Evolutionary conservation across 257 asterid genomes (phyloP).

Genomic region (Lycium barbarum): DNA sequence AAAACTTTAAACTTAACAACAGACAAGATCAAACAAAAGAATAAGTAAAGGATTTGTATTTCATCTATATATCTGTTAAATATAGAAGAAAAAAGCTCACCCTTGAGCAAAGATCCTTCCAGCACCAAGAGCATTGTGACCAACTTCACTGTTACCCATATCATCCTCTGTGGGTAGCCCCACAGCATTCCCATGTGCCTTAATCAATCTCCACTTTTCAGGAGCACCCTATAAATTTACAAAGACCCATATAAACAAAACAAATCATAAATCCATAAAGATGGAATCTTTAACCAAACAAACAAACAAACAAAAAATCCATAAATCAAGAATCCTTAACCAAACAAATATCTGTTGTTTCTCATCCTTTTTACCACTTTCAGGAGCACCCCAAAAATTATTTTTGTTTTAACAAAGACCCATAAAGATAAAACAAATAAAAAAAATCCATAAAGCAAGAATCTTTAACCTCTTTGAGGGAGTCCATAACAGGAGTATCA

Average conservation of each 20-base stretch:
- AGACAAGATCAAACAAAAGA: background rate
- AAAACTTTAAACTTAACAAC: background rate
- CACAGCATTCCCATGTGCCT: constrained; percentile 93
- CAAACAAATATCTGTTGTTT: background rate
- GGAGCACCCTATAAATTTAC: constrained; percentile 78
- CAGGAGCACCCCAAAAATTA: too few species aligned
- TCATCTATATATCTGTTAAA: background rate
- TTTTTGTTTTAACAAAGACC: too few species aligned
- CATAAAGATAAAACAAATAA: too few species aligned
- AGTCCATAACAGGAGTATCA: constrained; percentile 96
- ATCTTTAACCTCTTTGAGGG: constrained; percentile 69
- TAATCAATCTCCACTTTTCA: constrained; percentile 92
- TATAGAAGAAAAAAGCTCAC: constrained; percentile 46
- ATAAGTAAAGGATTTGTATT: background rate
- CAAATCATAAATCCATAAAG: constrained; percentile 8
- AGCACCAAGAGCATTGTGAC: constrained; percentile 99
- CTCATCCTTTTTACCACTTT: too few species aligned
- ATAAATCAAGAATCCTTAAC: background rate
- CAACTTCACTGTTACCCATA: constrained; percentile 99
- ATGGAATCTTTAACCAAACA: background rate
- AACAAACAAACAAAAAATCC: background rate
- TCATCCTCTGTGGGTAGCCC: constrained; percentile 98
- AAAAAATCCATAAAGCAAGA: background rate
- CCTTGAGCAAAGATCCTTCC: constrained; percentile 98
- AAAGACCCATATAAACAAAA: background rate